A percentile compares a stretch with the other conserved stretches of the same genome.
These are phyloP conservation scores for Berberis thunbergii DNA, from an alignment of 164 flowering plant species.

Conservation along the genomic window DNA sequence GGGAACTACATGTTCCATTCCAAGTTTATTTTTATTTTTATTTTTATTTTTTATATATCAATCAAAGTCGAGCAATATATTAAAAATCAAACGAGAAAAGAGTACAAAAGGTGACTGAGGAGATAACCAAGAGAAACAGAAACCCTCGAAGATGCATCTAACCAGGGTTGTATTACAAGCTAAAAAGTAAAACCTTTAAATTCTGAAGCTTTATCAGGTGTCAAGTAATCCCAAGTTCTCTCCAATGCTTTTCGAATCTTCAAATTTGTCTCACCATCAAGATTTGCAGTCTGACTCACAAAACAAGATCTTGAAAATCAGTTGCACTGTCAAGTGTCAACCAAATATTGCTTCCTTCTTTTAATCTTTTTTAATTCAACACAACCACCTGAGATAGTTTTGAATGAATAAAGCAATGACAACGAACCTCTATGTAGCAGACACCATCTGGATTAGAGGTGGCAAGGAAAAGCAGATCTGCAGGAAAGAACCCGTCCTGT, in stretches of 20 bases:
- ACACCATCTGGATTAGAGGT: slow-evolving; percentile 94
- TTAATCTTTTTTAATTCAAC: not conserved
- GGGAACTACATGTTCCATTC: too few relatives aligned
- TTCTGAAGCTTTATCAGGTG: slow-evolving; percentile 78
- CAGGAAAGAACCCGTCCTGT: slow-evolving; percentile 94
- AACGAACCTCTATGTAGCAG: slow-evolving; percentile 82
- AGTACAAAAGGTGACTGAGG: too few relatives aligned
- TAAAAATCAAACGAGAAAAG: too few relatives aligned
- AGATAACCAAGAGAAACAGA: too few relatives aligned
- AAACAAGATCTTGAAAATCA: not conserved
- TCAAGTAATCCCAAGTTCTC: slow-evolving; percentile 91
- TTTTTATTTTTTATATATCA: too few relatives aligned
- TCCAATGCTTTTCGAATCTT: slow-evolving; percentile 95
- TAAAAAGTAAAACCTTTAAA: slow-evolving; percentile 57
- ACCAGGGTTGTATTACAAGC: too few relatives aligned
- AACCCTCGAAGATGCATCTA: too few relatives aligned
- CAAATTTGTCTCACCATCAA: slow-evolving; percentile 98
- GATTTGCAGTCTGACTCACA: slow-evolving; percentile 74
- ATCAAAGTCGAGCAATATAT: too few relatives aligned
- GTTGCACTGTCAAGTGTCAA: not conserved
- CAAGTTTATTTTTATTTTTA: too few relatives aligned
- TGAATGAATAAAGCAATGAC: too few relatives aligned
- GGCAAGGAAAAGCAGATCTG: slow-evolving; percentile 89
- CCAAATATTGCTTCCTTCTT: too few relatives aligned
- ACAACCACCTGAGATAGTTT: too few relatives aligned